A percentile compares a stretch with the other conserved stretches of the same genome.
These are phyloP conservation scores for Pyrus hybrid DNA, from an alignment of 331 rosid genomes.

Conservation along the genomic window DNA sequence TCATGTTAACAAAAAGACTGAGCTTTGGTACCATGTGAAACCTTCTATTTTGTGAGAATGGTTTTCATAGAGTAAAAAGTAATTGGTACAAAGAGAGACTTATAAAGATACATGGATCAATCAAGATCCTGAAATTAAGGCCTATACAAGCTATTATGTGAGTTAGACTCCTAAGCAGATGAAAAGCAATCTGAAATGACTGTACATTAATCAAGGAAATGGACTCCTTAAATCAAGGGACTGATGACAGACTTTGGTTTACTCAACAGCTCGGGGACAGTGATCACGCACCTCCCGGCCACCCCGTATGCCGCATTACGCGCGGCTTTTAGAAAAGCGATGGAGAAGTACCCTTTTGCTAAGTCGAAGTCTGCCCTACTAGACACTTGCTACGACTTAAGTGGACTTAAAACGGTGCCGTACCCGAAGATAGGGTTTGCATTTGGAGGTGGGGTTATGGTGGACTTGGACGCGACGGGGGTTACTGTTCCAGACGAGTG, in stretches of 20 bases:
- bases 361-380: slow-evolving; percentile 11
- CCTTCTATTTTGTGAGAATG: too few species aligned
- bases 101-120: too few species aligned
- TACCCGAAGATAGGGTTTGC: slow-evolving; percentile 31
- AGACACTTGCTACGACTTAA: slow-evolving; percentile 70
- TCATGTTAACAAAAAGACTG: background rate
- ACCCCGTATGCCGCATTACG: slow-evolving; percentile 38
- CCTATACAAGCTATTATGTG: too few species aligned
- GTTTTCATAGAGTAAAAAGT: too few species aligned
- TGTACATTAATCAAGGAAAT: too few species aligned
- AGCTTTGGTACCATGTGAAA: background rate
- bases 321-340: slow-evolving; percentile 24
- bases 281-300: slow-evolving; percentile 56
- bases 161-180: too few species aligned
- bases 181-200: too few species aligned
- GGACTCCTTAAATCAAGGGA: too few species aligned
- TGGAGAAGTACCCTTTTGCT: slow-evolving; percentile 35
- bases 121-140: too few species aligned
- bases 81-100: too few species aligned
- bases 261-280: slow-evolving; percentile 81
- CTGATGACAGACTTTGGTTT: too few species aligned
- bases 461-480: slow-evolving; percentile 28
- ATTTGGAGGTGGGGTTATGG: slow-evolving; percentile 19
- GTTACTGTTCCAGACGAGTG: slow-evolving; percentile 3
- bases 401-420: background rate